phyloP scores from a whole-genome alignment of 257 asterid species.

The Nicotiana attenuata region DNA sequence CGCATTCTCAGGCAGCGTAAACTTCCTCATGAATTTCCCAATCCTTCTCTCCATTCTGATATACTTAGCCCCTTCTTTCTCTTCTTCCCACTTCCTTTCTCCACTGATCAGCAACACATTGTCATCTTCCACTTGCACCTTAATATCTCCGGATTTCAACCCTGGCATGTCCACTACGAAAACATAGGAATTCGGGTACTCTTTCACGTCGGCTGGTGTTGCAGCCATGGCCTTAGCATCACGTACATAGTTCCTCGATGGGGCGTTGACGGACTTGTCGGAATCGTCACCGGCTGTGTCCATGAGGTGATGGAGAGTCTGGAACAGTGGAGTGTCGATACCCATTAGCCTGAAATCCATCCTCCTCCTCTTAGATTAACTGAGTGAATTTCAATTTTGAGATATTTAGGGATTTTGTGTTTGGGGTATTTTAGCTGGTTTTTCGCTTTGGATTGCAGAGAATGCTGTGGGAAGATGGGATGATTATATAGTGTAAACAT shows the following conservation, averaged over 20 bases:
- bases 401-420: not conserved
- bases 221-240: conserved; percentile 39
- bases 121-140: conserved; percentile 35
- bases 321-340: conserved; percentile 17
- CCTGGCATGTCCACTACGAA: conserved; percentile 50
- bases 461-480: not conserved
- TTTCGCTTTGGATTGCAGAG: not conserved
- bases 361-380: not conserved
- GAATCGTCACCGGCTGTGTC: conserved; percentile 24
- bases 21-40: conserved; percentile 45
- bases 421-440: not conserved
- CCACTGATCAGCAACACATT: conserved; percentile 30
- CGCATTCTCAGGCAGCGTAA: conserved; percentile 40
- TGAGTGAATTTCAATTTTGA: too few relatives aligned
- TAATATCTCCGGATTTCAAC: conserved; percentile 33
- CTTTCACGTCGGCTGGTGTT: conserved; percentile 42
- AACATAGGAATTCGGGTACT: conserved; percentile 28
- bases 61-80: conserved; percentile 34
- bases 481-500: not conserved
- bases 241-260: conserved; percentile 28
- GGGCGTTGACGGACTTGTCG: conserved; percentile 15
- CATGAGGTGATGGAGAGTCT: conserved; percentile 21
- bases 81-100: conserved; percentile 31
- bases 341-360: conserved; percentile 29
- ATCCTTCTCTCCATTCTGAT: conserved; percentile 40